Conservation (phyloP, 1,139 yeast species). For the Diutina neorugosa region DNA sequence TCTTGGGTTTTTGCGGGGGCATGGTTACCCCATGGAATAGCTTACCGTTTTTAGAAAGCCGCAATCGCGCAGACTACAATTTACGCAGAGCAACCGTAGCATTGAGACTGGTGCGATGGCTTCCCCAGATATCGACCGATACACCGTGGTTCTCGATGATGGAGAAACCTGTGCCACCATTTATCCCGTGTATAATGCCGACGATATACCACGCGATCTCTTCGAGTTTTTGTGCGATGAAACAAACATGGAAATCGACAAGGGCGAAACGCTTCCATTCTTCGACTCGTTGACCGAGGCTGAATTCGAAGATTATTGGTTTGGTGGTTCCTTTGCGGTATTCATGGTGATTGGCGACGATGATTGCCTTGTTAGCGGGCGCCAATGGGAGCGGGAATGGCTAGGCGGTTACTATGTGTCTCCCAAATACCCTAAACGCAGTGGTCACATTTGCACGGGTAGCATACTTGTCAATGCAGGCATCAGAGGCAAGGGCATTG, state of each 20-base stretch:
- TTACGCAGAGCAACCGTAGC: background rate
- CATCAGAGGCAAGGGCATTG: slow-evolving; percentile 87
- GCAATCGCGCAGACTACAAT: background rate
- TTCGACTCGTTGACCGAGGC: slow-evolving; percentile 65
- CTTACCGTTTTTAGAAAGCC: slow-evolving; percentile 9
- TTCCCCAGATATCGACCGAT: slow-evolving; percentile 10
- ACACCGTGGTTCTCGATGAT: slow-evolving; percentile 71
- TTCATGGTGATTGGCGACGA: slow-evolving; percentile 78
- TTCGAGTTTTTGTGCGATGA: slow-evolving; percentile 80
- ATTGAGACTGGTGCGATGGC: background rate
- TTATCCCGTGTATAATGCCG: slow-evolving; percentile 63
- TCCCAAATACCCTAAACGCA: slow-evolving; percentile 87
- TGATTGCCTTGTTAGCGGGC: slow-evolving; percentile 40
- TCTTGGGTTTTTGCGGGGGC: slow-evolving; percentile 5
- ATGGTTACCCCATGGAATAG: slow-evolving; percentile 12
- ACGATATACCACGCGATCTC: slow-evolving; percentile 62
- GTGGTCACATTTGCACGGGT: slow-evolving; percentile 88
- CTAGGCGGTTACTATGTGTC: slow-evolving; percentile 74
- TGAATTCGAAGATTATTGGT: slow-evolving; percentile 77
- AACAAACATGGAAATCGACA: slow-evolving; percentile 81
- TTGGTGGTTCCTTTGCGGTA: slow-evolving; percentile 62
- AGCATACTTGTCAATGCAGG: slow-evolving; percentile 86
- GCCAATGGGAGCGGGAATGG: slow-evolving; percentile 86
- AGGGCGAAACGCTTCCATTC: slow-evolving; percentile 82
- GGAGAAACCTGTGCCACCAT: slow-evolving; percentile 89